Percentiles rank a stretch among this genome's conserved stretches.
Evolutionary conservation across 805 yeast species (phyloP).

Genomic region (Metschnikowia corniflorae): DNA sequence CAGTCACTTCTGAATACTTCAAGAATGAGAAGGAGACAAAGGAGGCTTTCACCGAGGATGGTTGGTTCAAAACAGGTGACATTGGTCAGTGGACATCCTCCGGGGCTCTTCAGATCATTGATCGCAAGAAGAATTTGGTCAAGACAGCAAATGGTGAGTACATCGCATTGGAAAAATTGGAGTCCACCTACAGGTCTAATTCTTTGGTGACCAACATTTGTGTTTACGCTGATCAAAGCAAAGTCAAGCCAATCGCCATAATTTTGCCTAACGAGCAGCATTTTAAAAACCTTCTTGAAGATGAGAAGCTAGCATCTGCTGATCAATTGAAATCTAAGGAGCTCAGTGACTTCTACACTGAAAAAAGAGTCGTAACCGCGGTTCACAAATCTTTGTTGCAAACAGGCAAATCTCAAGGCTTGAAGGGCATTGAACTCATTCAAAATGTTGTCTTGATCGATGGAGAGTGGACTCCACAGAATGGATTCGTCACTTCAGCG

Average conservation of each 20-base stretch:
- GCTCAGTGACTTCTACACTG: conserved; percentile 48
- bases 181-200: conserved; percentile 85
- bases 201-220: conserved; percentile 75
- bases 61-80: conserved; percentile 97
- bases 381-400: conserved; percentile 58
- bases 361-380: conserved; percentile 51
- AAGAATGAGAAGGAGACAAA: conserved; percentile 79
- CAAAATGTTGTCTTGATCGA: conserved; percentile 74
- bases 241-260: conserved; percentile 90
- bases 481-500: conserved; percentile 90
- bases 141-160: conserved; percentile 97
- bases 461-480: conserved; percentile 97
- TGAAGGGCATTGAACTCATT: conserved; percentile 80
- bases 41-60: conserved; percentile 74
- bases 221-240: conserved; percentile 84
- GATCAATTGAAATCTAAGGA: conserved; percentile 43
- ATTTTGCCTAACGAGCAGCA: conserved; percentile 75
- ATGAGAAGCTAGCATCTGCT: conserved; percentile 46
- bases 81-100: conserved; percentile 86
- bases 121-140: conserved; percentile 92
- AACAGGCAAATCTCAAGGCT: conserved; percentile 79
- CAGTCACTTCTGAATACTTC: conserved; percentile 75
- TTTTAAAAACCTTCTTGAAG: conserved; percentile 53
- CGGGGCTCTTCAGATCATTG: conserved; percentile 82
- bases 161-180: conserved; percentile 93